A percentile compares a stretch with the other conserved stretches of the same genome.
phyloP scores from a whole-genome alignment of 2,329 filamentous ascomycete genomes.

The Xylariomycetidae sp. region DNA sequence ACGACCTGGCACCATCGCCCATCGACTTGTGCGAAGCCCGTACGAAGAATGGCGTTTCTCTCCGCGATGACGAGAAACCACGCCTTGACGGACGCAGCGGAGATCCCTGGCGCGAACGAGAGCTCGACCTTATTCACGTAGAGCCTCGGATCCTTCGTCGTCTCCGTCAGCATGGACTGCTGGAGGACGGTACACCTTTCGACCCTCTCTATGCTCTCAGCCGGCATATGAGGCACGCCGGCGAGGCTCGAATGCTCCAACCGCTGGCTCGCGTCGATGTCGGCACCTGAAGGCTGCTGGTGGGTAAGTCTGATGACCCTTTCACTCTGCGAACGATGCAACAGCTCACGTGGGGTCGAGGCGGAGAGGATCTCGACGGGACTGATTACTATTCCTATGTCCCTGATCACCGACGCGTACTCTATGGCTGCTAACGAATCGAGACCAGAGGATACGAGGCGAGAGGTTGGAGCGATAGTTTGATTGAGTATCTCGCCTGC shows the following conservation, averaged over 20 bases:
- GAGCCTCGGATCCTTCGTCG: slow-evolving; percentile 48
- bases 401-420: slow-evolving; percentile 60
- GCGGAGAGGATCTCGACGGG: slow-evolving; percentile 60
- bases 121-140: slow-evolving; percentile 80
- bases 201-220: slow-evolving; percentile 35
- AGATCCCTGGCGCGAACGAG: slow-evolving; percentile 38
- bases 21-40: slow-evolving; percentile 61
- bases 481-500: slow-evolving; percentile 22
- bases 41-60: slow-evolving; percentile 64
- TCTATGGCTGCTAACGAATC: slow-evolving; percentile 39
- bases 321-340: slow-evolving; percentile 5
- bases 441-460: slow-evolving; percentile 30
- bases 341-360: slow-evolving; percentile 32
- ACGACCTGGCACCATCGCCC: slow-evolving; percentile 58
- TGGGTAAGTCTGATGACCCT: not conserved
- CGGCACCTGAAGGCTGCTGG: not conserved
- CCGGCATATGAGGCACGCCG: slow-evolving; percentile 8
- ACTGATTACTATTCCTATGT: slow-evolving; percentile 47
- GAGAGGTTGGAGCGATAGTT: slow-evolving; percentile 20
- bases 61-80: slow-evolving; percentile 47
- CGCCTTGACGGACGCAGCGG: slow-evolving; percentile 34
- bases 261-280: not conserved
- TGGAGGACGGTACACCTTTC: slow-evolving; percentile 69
- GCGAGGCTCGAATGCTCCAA: slow-evolving; percentile 8
- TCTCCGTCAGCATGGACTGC: slow-evolving; percentile 75